Conservation (phyloP, 1,139 yeast genomes). For the Hansenula sp. region DNA sequence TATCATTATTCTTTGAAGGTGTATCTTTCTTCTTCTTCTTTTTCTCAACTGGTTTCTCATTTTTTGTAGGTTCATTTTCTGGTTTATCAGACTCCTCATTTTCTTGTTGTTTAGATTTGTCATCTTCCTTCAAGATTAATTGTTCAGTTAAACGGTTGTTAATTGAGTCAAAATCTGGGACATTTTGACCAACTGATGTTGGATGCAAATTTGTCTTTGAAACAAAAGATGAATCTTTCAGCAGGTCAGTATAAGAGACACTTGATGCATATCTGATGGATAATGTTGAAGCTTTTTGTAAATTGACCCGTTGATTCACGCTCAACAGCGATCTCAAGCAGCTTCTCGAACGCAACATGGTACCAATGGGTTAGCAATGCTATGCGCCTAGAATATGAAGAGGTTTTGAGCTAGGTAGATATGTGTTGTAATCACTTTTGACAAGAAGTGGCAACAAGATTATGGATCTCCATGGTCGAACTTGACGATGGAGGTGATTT, state of each 20-base stretch:
- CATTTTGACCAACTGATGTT: too few relatives aligned
- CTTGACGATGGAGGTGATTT: too few relatives aligned
- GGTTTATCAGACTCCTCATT: conserved; percentile 3
- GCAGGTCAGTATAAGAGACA: background rate
- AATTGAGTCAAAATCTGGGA: background rate
- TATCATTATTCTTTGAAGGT: conserved; percentile 6
- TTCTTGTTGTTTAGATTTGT: conserved; percentile 2
- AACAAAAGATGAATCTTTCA: background rate
- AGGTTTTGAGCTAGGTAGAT: too few relatives aligned
- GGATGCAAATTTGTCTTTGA: background rate
- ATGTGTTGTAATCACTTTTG: too few relatives aligned
- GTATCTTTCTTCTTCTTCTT: conserved; percentile 10
- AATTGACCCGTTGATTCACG: background rate
- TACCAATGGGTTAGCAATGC: background rate
- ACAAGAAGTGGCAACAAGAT: too few relatives aligned
- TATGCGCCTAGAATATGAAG: too few relatives aligned
- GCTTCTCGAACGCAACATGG: conserved; percentile 1
- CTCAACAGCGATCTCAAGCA: background rate
- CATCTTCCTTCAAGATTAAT: conserved; percentile 9
- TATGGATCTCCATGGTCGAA: too few relatives aligned
- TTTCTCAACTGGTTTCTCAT: conserved; percentile 8
- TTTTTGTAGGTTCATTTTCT: conserved; percentile 2
- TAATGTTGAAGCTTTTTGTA: background rate
- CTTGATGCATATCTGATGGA: background rate
- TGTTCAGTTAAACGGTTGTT: conserved; percentile 4